A percentile compares a stretch with the other conserved stretches of the same genome.
Conservation (phyloP, 1,139 yeast species). For the Geotrichum bryndzae region DNA sequence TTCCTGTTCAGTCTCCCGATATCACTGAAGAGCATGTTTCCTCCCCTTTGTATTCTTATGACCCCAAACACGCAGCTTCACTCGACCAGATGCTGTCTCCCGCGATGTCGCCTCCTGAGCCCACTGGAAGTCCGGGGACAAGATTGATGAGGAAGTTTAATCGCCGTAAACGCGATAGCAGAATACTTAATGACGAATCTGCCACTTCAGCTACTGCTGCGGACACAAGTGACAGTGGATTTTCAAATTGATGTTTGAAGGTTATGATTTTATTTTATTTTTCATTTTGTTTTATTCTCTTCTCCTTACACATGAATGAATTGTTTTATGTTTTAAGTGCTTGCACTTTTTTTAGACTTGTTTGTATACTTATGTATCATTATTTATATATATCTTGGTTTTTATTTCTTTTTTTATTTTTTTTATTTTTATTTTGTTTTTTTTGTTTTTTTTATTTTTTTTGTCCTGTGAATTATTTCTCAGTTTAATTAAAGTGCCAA, state of each 20-base stretch:
- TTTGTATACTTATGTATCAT: neutral
- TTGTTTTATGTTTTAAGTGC: neutral
- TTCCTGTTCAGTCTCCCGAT: slow-evolving; percentile 13
- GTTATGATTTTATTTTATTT: neutral
- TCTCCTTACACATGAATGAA: neutral
- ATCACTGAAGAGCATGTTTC: neutral
- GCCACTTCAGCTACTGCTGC: slow-evolving; percentile 5
- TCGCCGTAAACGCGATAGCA: slow-evolving; percentile 6
- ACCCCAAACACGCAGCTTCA: slow-evolving; percentile 4
- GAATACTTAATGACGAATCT: neutral
- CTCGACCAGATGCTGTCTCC: slow-evolving; percentile 2
- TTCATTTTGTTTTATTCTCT: neutral
- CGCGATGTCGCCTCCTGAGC: slow-evolving; percentile 13
- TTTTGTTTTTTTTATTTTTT: no score
- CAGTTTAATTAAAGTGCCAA: no score
- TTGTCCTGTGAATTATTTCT: no score
- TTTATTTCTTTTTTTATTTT: no score
- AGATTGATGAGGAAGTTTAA: slow-evolving; percentile 8
- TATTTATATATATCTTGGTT: neutral
- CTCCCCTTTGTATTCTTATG: neutral
- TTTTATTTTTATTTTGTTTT: no score
- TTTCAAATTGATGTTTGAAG: slow-evolving; percentile 5
- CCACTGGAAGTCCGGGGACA: slow-evolving; percentile 10
- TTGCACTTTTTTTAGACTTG: neutral
- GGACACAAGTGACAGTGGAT: slow-evolving; percentile 15